A percentile compares a stretch with the other conserved stretches of the same genome.
Evolutionary conservation across 805 yeast species (phyloP).

Genomic region (Cyberlindnera galapagoensis): DNA sequence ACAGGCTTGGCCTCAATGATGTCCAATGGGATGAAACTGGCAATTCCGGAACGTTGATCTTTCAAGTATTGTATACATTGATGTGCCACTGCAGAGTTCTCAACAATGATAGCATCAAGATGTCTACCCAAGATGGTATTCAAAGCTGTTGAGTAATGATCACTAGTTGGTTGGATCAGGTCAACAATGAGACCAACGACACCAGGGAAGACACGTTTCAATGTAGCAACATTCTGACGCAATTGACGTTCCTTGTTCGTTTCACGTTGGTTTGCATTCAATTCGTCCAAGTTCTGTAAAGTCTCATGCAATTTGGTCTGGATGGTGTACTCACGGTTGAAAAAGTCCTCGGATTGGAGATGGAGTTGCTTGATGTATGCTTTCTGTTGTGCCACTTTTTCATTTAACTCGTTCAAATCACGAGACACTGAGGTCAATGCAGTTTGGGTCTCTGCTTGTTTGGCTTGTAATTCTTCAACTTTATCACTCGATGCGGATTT

Average conservation of each 20-base stretch:
- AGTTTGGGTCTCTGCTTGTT: conserved; percentile 25
- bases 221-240: conserved; percentile 63
- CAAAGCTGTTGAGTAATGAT: conserved; percentile 66
- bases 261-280: conserved; percentile 73
- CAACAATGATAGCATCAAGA: conserved; percentile 81
- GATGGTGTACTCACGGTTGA: conserved; percentile 50
- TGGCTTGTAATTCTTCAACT: conserved; percentile 28
- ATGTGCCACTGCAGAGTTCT: conserved; percentile 57
- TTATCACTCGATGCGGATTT: conserved; percentile 30
- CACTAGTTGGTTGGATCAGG: conserved; percentile 68
- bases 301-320: conserved; percentile 58
- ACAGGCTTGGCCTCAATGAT: conserved; percentile 55
- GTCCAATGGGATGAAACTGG: conserved; percentile 85
- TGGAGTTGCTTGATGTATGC: conserved; percentile 33
- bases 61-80: conserved; percentile 75
- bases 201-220: conserved; percentile 75
- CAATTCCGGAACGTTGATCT: conserved; percentile 78
- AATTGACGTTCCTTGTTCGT: conserved; percentile 60
- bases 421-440: conserved; percentile 19
- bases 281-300: conserved; percentile 56
- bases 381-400: conserved; percentile 33
- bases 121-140: conserved; percentile 72
- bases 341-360: conserved; percentile 31
- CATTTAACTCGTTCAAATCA: conserved; percentile 26
- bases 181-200: conserved; percentile 79